Evolutionary conservation across 2,329 filamentous ascomycete species (phyloP).

Genomic region (Chaetomium strumarium): DNA sequence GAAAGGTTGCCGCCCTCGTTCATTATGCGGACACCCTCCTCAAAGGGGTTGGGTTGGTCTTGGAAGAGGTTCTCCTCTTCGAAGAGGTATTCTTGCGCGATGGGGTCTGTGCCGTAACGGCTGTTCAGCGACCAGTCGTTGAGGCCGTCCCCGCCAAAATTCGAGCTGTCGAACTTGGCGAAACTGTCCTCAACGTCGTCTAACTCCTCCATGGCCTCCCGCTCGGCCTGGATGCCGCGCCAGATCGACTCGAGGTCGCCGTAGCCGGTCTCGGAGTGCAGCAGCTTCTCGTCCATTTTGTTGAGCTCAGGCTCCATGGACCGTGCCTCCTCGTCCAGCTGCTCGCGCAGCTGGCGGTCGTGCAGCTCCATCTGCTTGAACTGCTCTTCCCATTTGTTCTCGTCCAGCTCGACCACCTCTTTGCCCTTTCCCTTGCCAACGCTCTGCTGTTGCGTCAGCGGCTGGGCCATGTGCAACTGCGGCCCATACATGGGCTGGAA

Average conservation of each 20-base stretch:
- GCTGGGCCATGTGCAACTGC: slow-evolving; percentile 36
- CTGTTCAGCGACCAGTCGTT: slow-evolving; percentile 65
- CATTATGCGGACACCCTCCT: slow-evolving; percentile 90
- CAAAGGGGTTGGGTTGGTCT: slow-evolving; percentile 70
- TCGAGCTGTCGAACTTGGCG: slow-evolving; percentile 60
- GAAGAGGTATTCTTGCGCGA: slow-evolving; percentile 86
- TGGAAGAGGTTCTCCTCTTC: slow-evolving; percentile 91
- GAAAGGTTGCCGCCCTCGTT: slow-evolving; percentile 90
- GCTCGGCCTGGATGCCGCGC: slow-evolving; percentile 75
- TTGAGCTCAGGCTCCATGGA: slow-evolving; percentile 83
- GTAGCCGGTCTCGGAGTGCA: slow-evolving; percentile 67
- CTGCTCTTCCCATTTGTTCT: slow-evolving; percentile 92
- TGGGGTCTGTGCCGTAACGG: slow-evolving; percentile 63
- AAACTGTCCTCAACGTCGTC: slow-evolving; percentile 60
- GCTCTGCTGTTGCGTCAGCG: slow-evolving; percentile 38
- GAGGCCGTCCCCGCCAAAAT: slow-evolving; percentile 23
- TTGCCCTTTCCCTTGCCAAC: slow-evolving; percentile 78
- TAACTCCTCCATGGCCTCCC: slow-evolving; percentile 63
- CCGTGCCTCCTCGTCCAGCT: slow-evolving; percentile 53
- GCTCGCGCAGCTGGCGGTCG: slow-evolving; percentile 47
- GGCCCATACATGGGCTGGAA: slow-evolving; percentile 38
- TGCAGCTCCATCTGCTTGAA: slow-evolving; percentile 81
- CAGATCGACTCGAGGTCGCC: slow-evolving; percentile 89
- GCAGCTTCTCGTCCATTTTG: slow-evolving; percentile 64
- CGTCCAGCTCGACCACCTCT: slow-evolving; percentile 79